These are phyloP conservation scores for Paxillus ammoniavirescens DNA, from an alignment of 768 basidiomycete species.

Conservation along the genomic window DNA sequence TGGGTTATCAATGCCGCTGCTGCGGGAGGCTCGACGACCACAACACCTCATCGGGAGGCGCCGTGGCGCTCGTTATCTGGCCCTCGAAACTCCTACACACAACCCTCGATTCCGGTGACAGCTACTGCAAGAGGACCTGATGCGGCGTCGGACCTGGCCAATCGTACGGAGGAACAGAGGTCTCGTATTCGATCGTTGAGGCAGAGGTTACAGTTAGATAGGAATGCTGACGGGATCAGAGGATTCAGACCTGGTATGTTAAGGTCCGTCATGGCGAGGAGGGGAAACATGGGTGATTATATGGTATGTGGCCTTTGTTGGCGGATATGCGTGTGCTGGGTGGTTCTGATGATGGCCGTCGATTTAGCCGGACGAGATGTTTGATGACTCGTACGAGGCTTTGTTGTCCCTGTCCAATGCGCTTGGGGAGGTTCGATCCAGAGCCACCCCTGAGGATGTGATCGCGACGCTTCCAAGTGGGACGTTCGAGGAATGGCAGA, in stretches of 20 bases:
- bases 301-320: slow-evolving; percentile 42
- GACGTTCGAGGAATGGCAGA: slow-evolving; percentile 67
- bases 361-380: slow-evolving; percentile 68
- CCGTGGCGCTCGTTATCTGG: slow-evolving; percentile 25
- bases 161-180: slow-evolving; percentile 18
- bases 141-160: slow-evolving; percentile 1
- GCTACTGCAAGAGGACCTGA: background rate
- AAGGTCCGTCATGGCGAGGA: slow-evolving; percentile 18
- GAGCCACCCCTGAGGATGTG: slow-evolving; percentile 59
- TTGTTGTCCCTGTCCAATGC: slow-evolving; percentile 55
- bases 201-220: slow-evolving; percentile 29
- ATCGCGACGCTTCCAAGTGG: slow-evolving; percentile 59
- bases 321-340: background rate
- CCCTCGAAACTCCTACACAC: slow-evolving; percentile 6
- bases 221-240: slow-evolving; percentile 17
- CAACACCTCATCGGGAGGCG: slow-evolving; percentile 9
- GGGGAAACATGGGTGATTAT: slow-evolving; percentile 41
- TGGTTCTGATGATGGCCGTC: slow-evolving; percentile 2
- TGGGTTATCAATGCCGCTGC: slow-evolving; percentile 9
- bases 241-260: slow-evolving; percentile 24
- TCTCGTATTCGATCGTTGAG: slow-evolving; percentile 25
- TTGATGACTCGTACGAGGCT: slow-evolving; percentile 74
- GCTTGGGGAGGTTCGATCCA: slow-evolving; percentile 69
- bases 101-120: background rate
- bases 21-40: slow-evolving; percentile 1